Conservation (phyloP, 163 green algal genomes). For the Coccomyxa subellipsoidea region DNA sequence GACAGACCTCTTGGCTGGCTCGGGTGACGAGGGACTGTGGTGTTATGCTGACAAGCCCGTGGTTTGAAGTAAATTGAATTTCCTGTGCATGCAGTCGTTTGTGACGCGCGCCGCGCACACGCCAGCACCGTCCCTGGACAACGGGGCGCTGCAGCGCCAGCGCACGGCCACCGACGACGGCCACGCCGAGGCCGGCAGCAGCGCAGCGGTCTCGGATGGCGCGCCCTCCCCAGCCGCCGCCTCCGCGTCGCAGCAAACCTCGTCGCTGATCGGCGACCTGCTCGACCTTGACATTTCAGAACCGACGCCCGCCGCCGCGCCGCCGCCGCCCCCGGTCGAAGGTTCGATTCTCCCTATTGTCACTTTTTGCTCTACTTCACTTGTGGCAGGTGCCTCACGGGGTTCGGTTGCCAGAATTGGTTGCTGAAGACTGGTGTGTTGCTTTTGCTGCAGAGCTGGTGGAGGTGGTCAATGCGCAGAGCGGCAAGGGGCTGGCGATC, state of each 20-base stretch:
- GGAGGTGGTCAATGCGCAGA: not conserved
- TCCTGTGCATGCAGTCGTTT: not conserved
- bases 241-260: not conserved
- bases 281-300: conserved; percentile 1
- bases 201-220: not conserved
- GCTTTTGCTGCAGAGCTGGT: not conserved
- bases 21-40: too few species aligned
- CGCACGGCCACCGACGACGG: not conserved
- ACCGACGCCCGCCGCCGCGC: not conserved
- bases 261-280: not conserved
- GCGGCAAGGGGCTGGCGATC: not conserved
- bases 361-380: too few species aligned
- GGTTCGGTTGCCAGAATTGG: not conserved
- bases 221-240: not conserved
- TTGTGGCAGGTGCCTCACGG: too few species aligned
- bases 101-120: not conserved
- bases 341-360: not conserved
- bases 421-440: not conserved
- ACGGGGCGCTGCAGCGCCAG: not conserved
- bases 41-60: too few species aligned
- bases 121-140: not conserved
- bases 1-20: too few species aligned
- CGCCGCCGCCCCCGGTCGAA: not conserved
- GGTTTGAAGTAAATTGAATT: not conserved
- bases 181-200: not conserved